Evolutionary conservation across 1,139 yeast genomes (phyloP), one percentile per base, ranked within the genome.

Genomic region (Suhomyces yuchorum): DNA sequence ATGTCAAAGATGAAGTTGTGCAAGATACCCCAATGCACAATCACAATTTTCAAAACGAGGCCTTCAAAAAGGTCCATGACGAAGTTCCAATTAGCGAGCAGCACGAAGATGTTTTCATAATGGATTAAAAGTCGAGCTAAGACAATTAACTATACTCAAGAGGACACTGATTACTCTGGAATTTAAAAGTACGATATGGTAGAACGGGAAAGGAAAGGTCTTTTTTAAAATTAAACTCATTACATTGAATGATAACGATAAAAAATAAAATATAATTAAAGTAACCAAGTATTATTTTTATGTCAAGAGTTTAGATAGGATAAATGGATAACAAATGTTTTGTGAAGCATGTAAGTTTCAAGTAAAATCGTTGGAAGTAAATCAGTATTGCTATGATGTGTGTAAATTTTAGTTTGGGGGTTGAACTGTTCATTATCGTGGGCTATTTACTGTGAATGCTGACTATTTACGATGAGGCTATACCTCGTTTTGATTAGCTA

Each of bases 81-180:
- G 30, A 43, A 22, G 19, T 18, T 7, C 23, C 30, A 15, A 39
- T 37, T 4, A 37, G 22, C 2, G 46, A 48, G 35, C 37, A 22
- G 17, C 58, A 56, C 22, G 68, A 65, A 7, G 70, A 61, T 48
- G 70, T 68, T n/a, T 68, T 68, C 52, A 52, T 66, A 34, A 72
- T 72, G 77, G 77, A 72, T 40, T 70, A 56, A 51, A 24, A 18
- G 20, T 33, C 12, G 38, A 5, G 15, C 17, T 11, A 8, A 8
- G 23, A 18, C 7, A 12, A 7, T 26, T 4, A 26, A 26, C 7
- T 5, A 14, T 14, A 30, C 18, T 5, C 8, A 6, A 30, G 18
- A 30, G 17, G 18, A 15, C 4, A 14, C 9, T n/a, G 14, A 30
- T n/a, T 5, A 14, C 15, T 30, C 17, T 35, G 24, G 24, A 20